These are phyloP conservation scores for Globisporangium camurandrum DNA, from an alignment of 352 stramenopile genomes.

Conservation along the genomic window DNA sequence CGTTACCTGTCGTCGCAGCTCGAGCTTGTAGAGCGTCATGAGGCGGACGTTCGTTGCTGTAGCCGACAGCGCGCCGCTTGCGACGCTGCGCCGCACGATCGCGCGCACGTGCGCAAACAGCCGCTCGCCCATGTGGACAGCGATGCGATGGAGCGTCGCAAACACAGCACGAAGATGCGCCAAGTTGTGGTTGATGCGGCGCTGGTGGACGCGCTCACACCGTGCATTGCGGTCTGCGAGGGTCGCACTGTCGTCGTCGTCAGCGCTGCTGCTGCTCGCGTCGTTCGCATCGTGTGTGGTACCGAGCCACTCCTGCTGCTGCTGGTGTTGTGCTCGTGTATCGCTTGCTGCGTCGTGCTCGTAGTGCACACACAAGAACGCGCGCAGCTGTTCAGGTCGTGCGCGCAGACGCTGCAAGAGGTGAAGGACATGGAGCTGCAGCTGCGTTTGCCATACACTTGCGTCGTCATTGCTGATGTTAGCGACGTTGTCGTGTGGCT, in stretches of 20 bases:
- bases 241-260: neutral
- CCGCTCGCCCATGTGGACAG: constrained; percentile 29
- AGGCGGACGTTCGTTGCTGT: constrained; percentile 41
- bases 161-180: constrained; percentile 23
- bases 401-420: constrained; percentile 34
- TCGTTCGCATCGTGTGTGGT: constrained; percentile 8
- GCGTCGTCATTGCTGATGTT: neutral
- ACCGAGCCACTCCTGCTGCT: no score
- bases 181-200: constrained; percentile 8
- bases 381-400: constrained; percentile 24
- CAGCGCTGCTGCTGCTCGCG: constrained; percentile 2
- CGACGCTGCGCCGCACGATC: constrained; percentile 38
- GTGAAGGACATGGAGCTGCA: constrained; percentile 36
- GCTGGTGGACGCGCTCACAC: constrained; percentile 2
- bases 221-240: neutral
- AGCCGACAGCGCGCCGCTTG: constrained; percentile 28
- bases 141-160: constrained; percentile 25
- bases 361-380: constrained; percentile 24
- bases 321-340: constrained; percentile 1
- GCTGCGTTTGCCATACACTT: constrained; percentile 24
- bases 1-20: constrained; percentile 49
- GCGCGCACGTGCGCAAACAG: constrained; percentile 30
- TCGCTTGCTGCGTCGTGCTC: constrained; percentile 17
- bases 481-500: neutral
- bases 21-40: constrained; percentile 50